A percentile compares a stretch with the other conserved stretches of the same genome.
These are phyloP conservation scores for Colletotrichum scovillei DNA, from an alignment of 2,329 filamentous ascomycete genomes.

Conservation along the genomic window DNA sequence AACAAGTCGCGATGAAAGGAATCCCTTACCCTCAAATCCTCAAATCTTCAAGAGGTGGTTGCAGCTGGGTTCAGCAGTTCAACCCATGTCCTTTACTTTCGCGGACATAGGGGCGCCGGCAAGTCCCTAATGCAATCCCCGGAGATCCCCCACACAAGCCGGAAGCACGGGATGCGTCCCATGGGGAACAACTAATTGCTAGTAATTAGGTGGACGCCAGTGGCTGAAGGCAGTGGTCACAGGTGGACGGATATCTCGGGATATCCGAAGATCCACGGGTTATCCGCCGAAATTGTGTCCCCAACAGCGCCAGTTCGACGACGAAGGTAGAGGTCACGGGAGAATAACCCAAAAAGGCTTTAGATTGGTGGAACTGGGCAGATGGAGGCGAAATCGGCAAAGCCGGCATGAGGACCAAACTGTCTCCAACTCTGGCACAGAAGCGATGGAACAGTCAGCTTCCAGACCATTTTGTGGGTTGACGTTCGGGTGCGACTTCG, in stretches of 20 bases:
- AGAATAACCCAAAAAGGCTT: not conserved
- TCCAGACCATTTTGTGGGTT: not conserved
- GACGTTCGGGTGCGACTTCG: not conserved
- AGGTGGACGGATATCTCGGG: slow-evolving; percentile 6
- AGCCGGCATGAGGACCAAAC: not conserved
- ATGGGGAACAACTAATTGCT: not conserved
- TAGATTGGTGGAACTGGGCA: not conserved
- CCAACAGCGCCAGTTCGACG: not conserved
- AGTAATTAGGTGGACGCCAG: slow-evolving; percentile 13
- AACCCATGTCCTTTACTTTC: slow-evolving; percentile 16
- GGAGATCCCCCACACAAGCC: slow-evolving; percentile 31
- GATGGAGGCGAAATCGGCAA: slow-evolving; percentile 9
- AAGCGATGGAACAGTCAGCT: not conserved
- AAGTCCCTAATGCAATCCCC: slow-evolving; percentile 16
- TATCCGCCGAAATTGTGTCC: not conserved
- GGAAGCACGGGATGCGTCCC: slow-evolving; percentile 15
- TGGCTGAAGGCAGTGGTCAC: not conserved
- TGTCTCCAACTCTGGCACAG: not conserved
- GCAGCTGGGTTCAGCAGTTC: slow-evolving; percentile 15
- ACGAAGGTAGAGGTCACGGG: not conserved
- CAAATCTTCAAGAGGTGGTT: not conserved
- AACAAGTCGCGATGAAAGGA: not conserved
- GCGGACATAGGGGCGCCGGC: not conserved
- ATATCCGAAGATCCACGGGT: not conserved
- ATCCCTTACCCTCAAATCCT: not conserved